Base-by-base conservation (phyloP, 495 filamentous ascomycete genomes). In the Xylaria palmicola region DNA sequence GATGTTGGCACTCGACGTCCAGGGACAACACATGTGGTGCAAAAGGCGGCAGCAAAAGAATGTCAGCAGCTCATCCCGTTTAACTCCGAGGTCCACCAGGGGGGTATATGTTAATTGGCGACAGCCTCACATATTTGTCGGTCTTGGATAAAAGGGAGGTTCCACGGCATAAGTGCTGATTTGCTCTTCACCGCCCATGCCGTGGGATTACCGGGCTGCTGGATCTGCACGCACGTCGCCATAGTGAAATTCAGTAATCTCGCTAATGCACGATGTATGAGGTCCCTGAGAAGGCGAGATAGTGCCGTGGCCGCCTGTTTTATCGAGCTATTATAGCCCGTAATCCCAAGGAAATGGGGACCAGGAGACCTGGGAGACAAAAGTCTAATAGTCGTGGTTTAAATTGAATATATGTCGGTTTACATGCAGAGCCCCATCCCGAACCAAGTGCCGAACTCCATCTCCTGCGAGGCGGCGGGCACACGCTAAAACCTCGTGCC, bases 81-180 rank as follows among this genome's bases (percentile, higher is more conserved):
- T 32, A 20, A 32, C 24, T 8, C 36, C 52, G 17, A 44, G 7
- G 12, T 29, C 7, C 19, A 20, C 37, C 19, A 19, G 49, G 24
- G 2, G 19, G 10, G 30, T 37, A 37, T 15, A n/a, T n/a, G n/a
- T n/a, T n/a, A n/a, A n/a, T 34, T 15, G 20, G 47, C 9, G 47
- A 50, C 6, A 17, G 34, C 43, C 27, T 49, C 15, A 24, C 15
- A 15, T 30, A 37, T 20, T n/a, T 26, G 32, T 17, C 2, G 30
- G 30, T 50, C 24, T 50, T 40, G 15, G 32, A n/a, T n/a, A 43
- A 26, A 15, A 5, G 37, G n/a, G 36, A 39, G 39, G 53, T 56
- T 27, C 9, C 39, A 56, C 53, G 37, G 22, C 53, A 56, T 56
- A 56, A 56, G 53, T 43, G 53, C 53, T 56, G 53, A 56, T 37